Base-by-base conservation (phyloP, 768 basidiomycete genomes). In the Butyriboletus loyo region DNA sequence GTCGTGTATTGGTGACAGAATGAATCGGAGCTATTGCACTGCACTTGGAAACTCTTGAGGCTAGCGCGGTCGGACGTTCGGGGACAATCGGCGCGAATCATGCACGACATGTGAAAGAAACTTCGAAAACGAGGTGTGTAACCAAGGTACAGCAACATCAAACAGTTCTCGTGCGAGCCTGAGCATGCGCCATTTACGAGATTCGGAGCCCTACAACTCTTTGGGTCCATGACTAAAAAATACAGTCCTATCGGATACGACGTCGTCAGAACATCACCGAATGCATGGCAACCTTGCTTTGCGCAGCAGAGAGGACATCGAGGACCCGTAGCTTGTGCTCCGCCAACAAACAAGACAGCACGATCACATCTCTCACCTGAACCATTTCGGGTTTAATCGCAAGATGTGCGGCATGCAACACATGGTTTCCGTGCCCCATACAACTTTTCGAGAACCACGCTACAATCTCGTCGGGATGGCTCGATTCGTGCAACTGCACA, bases 281-380 rank as follows among this genome's bases (percentile, higher is more conserved):
- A 44, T 49, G 17, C 34, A 50, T 24, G 14, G 52, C 8, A 14
- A 25, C 40, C 21, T 22, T 49, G 45, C 25, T 24, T 9, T 48
- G 46, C 2, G 22, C 25, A 28, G 35, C 21, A 9, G 40, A 27
- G 24, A 36, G 27, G 46, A 8, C 7, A 27, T 36, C 19, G 6
- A 28, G 15, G 22, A 39, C 24, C 30, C 49, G 53, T 13, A 57
- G 46, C 21, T 52, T 58, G 15, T 57, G 49, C 22, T 41, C 62
- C 21, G 44, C 59, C 56, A 63, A 34, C 35, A 65, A 22, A 27
- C 59, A 62, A 39, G 62, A 62, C 31, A 61, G 35, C 5, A 64
- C 62, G 39, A 63, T 47, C 40, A 52, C 36, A 27, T 65, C 59
- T 42, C 25, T 43, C 43, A 55, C 35, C 30, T 53, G 49, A 11